These are phyloP conservation scores for Penicillium macrosclerotiorum DNA, from an alignment of 495 filamentous ascomycete genomes.

Conservation along the genomic window DNA sequence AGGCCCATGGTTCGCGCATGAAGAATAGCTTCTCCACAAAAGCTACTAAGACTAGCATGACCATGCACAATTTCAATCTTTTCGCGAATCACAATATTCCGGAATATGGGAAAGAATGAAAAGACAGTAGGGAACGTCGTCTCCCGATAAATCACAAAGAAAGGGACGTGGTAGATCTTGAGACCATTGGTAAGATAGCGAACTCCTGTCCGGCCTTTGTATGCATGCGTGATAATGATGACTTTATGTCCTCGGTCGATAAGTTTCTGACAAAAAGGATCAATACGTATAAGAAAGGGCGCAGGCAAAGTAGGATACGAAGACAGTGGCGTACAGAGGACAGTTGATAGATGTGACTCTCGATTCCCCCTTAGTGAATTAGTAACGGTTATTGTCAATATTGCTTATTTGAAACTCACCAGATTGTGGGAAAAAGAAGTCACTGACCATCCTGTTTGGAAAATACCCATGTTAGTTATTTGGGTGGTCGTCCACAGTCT, in stretches of 20 bases:
- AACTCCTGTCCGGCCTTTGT: constrained; percentile 86
- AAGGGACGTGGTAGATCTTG: constrained; percentile 97
- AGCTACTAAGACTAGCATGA: constrained; percentile 84
- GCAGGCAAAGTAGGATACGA: too few species aligned
- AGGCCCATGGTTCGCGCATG: constrained; percentile 96
- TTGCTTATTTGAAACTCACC: constrained; percentile 40
- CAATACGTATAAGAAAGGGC: too few species aligned
- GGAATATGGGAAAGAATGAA: constrained; percentile 95
- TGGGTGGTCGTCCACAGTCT: too few species aligned
- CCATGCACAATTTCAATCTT: constrained; percentile 96
- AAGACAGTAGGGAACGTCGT: constrained; percentile 97
- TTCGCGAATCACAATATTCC: constrained; percentile 92
- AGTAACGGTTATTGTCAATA: not conserved
- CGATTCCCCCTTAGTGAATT: constrained; percentile 68
- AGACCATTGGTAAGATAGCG: constrained; percentile 96
- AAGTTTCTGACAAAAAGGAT: too few species aligned
- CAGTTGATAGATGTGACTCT: constrained; percentile 98
- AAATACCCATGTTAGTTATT: not conserved
- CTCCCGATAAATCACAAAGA: constrained; percentile 91
- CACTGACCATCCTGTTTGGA: constrained; percentile 86
- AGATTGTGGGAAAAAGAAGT: constrained; percentile 98
- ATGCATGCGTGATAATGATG: constrained; percentile 96
- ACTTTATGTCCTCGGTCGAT: constrained; percentile 98
- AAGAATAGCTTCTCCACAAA: constrained; percentile 93
- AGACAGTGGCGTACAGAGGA: constrained; percentile 65